phyloP scores from a whole-genome alignment of 176 grass and related monocot species.

The Aegilops speltoides region DNA sequence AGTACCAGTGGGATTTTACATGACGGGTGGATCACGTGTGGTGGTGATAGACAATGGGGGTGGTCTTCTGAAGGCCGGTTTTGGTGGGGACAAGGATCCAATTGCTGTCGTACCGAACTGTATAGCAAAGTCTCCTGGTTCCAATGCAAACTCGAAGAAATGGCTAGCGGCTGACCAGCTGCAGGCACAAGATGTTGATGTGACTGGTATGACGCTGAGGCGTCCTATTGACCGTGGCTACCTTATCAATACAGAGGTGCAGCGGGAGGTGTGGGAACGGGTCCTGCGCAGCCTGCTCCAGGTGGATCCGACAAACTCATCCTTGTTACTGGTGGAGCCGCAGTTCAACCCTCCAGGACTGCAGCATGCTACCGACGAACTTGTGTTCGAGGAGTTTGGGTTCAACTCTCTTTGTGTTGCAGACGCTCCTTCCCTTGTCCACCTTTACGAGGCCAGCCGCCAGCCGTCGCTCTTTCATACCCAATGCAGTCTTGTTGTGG shows the following conservation, averaged over 20 bases:
- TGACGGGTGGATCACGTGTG: constrained; percentile 49
- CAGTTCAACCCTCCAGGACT: constrained; percentile 76
- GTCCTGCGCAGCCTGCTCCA: constrained; percentile 61
- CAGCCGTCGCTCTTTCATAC: constrained; percentile 30
- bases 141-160: constrained; percentile 47
- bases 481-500: constrained; percentile 84
- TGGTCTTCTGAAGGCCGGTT: constrained; percentile 89
- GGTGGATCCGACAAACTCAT: constrained; percentile 57
- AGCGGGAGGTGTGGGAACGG: constrained; percentile 88
- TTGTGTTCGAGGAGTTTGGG: constrained; percentile 88
- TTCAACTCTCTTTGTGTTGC: constrained; percentile 81
- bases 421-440: constrained; percentile 81
- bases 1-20: background rate
- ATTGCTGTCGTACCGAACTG: constrained; percentile 84
- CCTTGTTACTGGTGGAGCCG: constrained; percentile 81
- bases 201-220: constrained; percentile 68
- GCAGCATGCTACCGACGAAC: constrained; percentile 76
- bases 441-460: constrained; percentile 75
- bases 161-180: constrained; percentile 90
- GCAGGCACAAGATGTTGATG: constrained; percentile 64
- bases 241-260: constrained; percentile 77
- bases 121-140: constrained; percentile 50
- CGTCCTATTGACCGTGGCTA: constrained; percentile 95
- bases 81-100: constrained; percentile 78
- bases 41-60: constrained; percentile 95